phyloP scores from a whole-genome alignment of 2,329 filamentous ascomycete species.

The Ophiostoma angusticollis region DNA sequence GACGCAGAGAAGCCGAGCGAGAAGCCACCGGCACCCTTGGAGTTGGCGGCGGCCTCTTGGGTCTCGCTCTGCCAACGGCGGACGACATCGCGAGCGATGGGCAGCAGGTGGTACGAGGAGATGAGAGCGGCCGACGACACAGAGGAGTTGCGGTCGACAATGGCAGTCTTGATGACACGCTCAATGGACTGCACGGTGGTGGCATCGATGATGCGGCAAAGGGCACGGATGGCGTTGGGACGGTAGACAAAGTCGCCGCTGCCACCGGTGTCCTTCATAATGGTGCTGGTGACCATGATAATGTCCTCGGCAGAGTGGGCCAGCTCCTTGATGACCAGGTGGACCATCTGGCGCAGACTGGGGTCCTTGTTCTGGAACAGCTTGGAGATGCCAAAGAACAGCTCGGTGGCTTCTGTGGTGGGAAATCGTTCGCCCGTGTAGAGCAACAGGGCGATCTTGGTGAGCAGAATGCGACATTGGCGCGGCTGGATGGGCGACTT shows the following conservation, averaged over 20 bases:
- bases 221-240: constrained; percentile 86
- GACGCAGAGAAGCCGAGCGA: constrained; percentile 80
- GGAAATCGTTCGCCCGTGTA: constrained; percentile 97
- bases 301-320: constrained; percentile 93
- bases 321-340: constrained; percentile 95
- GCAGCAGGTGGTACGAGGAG: constrained; percentile 93
- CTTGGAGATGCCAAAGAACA: constrained; percentile 99
- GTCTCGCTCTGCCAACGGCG: constrained; percentile 97
- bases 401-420: constrained; percentile 89
- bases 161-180: constrained; percentile 95
- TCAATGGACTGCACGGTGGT: constrained; percentile 96
- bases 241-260: constrained; percentile 89
- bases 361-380: constrained; percentile 99
- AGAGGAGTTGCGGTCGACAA: constrained; percentile 97
- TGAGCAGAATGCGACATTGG: constrained; percentile 93
- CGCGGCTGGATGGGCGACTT: constrained; percentile 90
- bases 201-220: constrained; percentile 93
- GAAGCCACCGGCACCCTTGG: constrained; percentile 81
- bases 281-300: constrained; percentile 98
- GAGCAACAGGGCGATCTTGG: constrained; percentile 90
- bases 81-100: constrained; percentile 89
- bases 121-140: constrained; percentile 93
- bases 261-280: constrained; percentile 98
- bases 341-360: constrained; percentile 95
- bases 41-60: constrained; percentile 84